phyloP scores from a whole-genome alignment of 164 flowering plant genomes.

The Buxus sempervirens region DNA sequence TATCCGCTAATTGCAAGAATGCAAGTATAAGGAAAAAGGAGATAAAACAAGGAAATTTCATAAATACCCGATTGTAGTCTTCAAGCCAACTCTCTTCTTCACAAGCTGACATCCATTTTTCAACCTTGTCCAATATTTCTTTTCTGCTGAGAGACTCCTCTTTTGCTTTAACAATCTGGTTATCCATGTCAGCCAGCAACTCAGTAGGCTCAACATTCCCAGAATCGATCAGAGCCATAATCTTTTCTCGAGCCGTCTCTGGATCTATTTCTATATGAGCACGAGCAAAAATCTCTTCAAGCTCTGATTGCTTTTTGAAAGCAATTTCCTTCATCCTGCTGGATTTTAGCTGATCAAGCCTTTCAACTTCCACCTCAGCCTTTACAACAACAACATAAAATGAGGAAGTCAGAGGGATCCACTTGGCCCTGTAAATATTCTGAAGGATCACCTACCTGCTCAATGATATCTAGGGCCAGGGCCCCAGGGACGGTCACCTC shows the following conservation, averaged over 20 bases:
- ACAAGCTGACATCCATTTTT: conserved; percentile 98
- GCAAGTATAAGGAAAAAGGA: background rate
- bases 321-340: conserved; percentile 99
- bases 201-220: conserved; percentile 90
- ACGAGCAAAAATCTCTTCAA: conserved; percentile 78
- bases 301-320: conserved; percentile 78
- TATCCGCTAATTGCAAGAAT: background rate
- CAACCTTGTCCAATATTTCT: conserved; percentile 96
- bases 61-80: conserved; percentile 87
- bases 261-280: conserved; percentile 90
- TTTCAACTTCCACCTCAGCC: conserved; percentile 95
- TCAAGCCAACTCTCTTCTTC: conserved; percentile 99
- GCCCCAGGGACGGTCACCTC: conserved; percentile 88
- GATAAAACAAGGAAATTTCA: background rate
- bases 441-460: conserved; percentile 55
- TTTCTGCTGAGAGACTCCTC: conserved; percentile 94
- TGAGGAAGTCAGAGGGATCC: conserved; percentile 2
- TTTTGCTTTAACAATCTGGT: conserved; percentile 75
- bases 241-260: conserved; percentile 79
- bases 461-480: conserved; percentile 88
- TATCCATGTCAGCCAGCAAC: conserved; percentile 90
- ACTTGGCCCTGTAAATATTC: background rate
- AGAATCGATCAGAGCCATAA: conserved; percentile 77
- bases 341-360: conserved; percentile 90
- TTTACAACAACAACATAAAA: conserved; percentile 17